Base-by-base conservation (phyloP, 768 basidiomycete genomes). In the Pisolithus orientalis region DNA sequence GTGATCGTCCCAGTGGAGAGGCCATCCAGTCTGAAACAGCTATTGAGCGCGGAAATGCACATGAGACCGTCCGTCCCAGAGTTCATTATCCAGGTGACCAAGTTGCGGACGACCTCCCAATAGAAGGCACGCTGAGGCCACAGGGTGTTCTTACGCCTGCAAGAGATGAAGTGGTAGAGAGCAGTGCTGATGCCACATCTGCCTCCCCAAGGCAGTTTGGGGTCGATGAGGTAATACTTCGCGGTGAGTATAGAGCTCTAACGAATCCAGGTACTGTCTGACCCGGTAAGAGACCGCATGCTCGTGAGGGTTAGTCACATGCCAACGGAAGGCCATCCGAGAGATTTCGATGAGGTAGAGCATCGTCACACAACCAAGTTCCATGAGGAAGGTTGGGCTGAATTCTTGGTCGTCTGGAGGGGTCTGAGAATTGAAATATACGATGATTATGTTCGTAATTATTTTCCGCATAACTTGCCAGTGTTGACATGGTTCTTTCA, bases 351-450 rank as follows among this genome's bases (percentile, higher is more conserved):
- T 67, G 92, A 90, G 66, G 64, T 68, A 44, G 72, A 80, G 56
- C 80, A 90, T 63, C 82, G 87, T 2, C 80, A 76, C 21, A 80
- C 83, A 4, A 73, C 80, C 31, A 70, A 84, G 52, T 63, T 90
- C 13, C 71, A 74, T 24, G 80, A 76, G 52, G 82, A 87, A 60
- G 79, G 81, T 27, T 86, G 87, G 79, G 80, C 78, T 29, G 94
- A 97, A 64, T 92, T 85, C 60, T 72, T 94, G 53, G 92, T 95
- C 0, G 84, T 83, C 9, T 96, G 92, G 87, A 78, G 90, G 39
- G 81, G 77, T 53, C 79, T 84, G 55, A 72, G 77, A 46, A 68
- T 97, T 39, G 93, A 97, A 65, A 69, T 97, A 17, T 96, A 95
- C 63, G 78, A 83, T 49, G 86, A 94, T 60, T 83, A 89, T 75